phyloP scores from a whole-genome alignment of 148 eudicot genomes.

The Drosera capensis region DNA sequence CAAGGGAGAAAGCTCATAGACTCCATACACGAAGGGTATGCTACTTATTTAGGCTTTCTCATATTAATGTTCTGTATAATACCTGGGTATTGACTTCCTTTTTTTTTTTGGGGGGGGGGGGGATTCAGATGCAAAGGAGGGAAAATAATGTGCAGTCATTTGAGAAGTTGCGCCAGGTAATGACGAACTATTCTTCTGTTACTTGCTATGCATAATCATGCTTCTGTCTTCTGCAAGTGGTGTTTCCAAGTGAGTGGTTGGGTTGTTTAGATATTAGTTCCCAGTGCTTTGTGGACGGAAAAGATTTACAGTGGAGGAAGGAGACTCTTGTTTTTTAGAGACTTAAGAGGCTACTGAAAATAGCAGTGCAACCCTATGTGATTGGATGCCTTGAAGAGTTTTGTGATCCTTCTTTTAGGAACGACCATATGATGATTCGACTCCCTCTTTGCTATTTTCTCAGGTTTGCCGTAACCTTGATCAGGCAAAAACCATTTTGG shows the following conservation, averaged over 20 bases:
- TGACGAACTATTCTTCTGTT: not conserved
- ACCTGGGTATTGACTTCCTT: not conserved
- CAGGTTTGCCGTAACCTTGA: constrained; percentile 98
- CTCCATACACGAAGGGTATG: constrained; percentile 95
- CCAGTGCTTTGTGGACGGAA: no score
- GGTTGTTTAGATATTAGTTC: no score
- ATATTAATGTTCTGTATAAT: not conserved
- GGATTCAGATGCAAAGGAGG: constrained; percentile 94
- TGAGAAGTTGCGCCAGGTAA: constrained; percentile 96
- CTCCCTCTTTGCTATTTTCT: no score
- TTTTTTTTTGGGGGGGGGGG: constrained; percentile 2
- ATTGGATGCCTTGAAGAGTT: no score
- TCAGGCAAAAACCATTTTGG: constrained; percentile 77
- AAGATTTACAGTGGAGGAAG: no score
- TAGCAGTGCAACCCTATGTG: no score
- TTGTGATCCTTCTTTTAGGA: no score
- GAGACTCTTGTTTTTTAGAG: no score
- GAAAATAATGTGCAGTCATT: constrained; percentile 98
- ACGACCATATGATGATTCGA: no score
- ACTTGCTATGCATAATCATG: not conserved
- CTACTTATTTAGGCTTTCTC: constrained; percentile 7
- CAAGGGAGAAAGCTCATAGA: constrained; percentile 91
- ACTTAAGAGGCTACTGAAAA: no score
- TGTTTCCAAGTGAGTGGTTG: no score
- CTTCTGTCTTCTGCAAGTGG: no score